These are phyloP conservation scores for Draba incana DNA, from an alignment of 345 rosid species.

Conservation along the genomic window DNA sequence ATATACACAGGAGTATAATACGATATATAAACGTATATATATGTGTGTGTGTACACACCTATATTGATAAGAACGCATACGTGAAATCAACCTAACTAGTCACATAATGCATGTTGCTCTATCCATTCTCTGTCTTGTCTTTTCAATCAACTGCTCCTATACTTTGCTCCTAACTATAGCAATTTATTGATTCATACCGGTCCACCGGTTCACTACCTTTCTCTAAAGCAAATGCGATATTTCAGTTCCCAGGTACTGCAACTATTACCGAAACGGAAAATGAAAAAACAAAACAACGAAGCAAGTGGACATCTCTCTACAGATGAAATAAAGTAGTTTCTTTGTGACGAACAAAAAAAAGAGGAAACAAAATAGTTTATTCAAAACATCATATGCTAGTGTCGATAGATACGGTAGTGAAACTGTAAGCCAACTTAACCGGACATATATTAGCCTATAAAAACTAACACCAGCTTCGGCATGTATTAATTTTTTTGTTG, in stretches of 20 bases:
- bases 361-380: not conserved
- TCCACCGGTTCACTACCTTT: slow-evolving; percentile 15
- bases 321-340: too few relatives aligned
- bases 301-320: not conserved
- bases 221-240: not conserved
- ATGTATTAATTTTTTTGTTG: not conserved
- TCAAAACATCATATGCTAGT: not conserved
- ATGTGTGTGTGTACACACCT: not conserved
- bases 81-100: slow-evolving; percentile 37
- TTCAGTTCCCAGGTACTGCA: slow-evolving; percentile 8
- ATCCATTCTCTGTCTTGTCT: slow-evolving; percentile 18
- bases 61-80: not conserved
- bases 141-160: slow-evolving; percentile 14
- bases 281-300: not conserved
- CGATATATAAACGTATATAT: not conserved
- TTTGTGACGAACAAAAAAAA: too few relatives aligned
- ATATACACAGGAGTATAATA: not conserved
- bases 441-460: not conserved
- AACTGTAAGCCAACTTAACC: slow-evolving; percentile 24
- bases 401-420: not conserved
- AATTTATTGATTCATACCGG: slow-evolving; percentile 34
- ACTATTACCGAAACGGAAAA: not conserved
- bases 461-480: not conserved
- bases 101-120: slow-evolving; percentile 39
- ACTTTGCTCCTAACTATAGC: slow-evolving; percentile 6